Evolutionary conservation across 345 rosid genomes (phyloP), one percentile per base, ranked within the genome.

Genomic region (Boechera retrofracta): DNA sequence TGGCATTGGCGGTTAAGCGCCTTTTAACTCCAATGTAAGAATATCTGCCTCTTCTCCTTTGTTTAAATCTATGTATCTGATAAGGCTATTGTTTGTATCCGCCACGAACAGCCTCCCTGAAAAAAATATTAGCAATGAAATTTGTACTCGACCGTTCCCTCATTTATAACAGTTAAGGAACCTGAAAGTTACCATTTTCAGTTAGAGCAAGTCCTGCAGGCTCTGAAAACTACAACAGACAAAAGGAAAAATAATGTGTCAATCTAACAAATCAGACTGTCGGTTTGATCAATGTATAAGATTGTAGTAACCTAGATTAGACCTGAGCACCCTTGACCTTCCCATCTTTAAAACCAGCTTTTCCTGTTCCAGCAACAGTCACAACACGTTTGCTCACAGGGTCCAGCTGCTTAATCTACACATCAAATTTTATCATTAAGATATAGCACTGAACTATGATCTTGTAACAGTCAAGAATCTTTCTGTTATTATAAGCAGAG

Each of bases 281-380:
- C 24, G 5, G 4, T 53, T 33, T 55, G 9, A 16, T 53, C 39
- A 69, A 24, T 2, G 31, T 68, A 33, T 11, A 13, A 68, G 60
- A 54, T 18, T 79, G 55, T 73, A 62, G 49, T 56, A 54, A 47
- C 16, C 6, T 4, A 29, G 24, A 26, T 67, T 86, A 62, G 44
- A 91, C 98, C 97, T 89, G 97, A 72, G 98, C 92, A 28, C 49
- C 77, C 56, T 81, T 79, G 45, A 86, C 88, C 51, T 56, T 69
- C 82, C 98, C 97, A 68, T 92, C 97, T 82, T 82, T 87, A 83
- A 92, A 94, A 84, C 97, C 97, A 11, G 97, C 97, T 86, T 90
- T 94, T 59, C 97, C 98, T 10, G 93, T 89, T 74, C 98, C 98
- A 29, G 92, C 97, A 66, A 94, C 56, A n/a, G 97, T 92, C 28